Evolutionary conservation across 371 early-diverging fungal species (phyloP), one percentile per base, ranked within the genome.

Genomic region (Cokeromyces recurvatus): DNA sequence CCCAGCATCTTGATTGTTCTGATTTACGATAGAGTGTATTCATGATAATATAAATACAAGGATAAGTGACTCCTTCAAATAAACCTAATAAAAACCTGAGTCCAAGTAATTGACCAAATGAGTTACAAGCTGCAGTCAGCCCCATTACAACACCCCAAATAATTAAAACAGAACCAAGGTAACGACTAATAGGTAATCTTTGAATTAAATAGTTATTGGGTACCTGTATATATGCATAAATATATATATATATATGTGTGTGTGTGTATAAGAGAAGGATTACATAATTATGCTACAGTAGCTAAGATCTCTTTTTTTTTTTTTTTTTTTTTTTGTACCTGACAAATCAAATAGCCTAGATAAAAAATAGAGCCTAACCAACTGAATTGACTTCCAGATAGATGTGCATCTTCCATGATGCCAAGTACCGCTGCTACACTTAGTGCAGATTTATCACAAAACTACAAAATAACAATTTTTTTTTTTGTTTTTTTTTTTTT

Each of bases 201-300:
- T 69, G 73, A 15, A 73, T 42, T 3, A 64, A 40, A 34, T 64
- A 55, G 20, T 62, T 59, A 36, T 68, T 73, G n/a, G 66, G 62
- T 12, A 47, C 31, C 59, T 64, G 36, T 23, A n/a, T n/a, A n/a
- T n/a, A n/a, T n/a, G n/a, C n/a, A n/a, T n/a, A n/a, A n/a, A n/a
- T n/a, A n/a, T n/a, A 44, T 19, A 11, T 41, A 36, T 22, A 15
- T 12, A n/a, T 32, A 27, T 27, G 29, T 7, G 29, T 27, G 29
- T 27, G 29, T 7, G 5, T 7, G 5, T 27, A n/a, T n/a, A n/a
- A n/a, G n/a, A n/a, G n/a, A n/a, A n/a, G n/a, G n/a, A n/a, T n/a
- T n/a, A n/a, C n/a, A n/a, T n/a, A n/a, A n/a, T n/a, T n/a, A n/a
- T n/a, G n/a, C n/a, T n/a, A n/a, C n/a, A n/a, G n/a, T n/a, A n/a